Conservation (phyloP, 306 rosid species). For the Acacia melanoxylon region DNA sequence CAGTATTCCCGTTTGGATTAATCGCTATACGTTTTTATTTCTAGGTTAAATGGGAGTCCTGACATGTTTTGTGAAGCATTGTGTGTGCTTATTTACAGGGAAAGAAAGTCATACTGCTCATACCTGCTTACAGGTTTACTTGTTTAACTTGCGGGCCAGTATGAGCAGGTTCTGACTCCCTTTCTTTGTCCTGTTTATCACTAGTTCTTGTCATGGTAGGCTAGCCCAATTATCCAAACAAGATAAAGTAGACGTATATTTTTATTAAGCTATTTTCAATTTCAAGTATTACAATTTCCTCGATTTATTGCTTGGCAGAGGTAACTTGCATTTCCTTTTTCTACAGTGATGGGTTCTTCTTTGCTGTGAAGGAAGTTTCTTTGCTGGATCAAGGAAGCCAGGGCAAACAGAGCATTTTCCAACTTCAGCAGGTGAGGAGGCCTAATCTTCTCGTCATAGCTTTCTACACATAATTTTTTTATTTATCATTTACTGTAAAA, state of each 20-base stretch:
- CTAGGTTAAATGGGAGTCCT: not conserved
- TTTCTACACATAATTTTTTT: not conserved
- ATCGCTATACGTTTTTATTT: not conserved
- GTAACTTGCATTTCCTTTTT: constrained; percentile 25
- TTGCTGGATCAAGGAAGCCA: constrained; percentile 63
- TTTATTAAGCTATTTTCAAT: constrained; percentile 12
- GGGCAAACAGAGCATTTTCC: constrained; percentile 57
- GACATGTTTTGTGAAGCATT: not conserved
- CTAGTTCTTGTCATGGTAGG: not conserved
- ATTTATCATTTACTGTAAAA: constrained; percentile 21
- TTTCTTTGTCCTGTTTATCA: not conserved
- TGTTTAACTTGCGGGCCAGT: not conserved
- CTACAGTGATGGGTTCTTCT: constrained; percentile 67
- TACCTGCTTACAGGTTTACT: not conserved
- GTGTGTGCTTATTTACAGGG: not conserved
- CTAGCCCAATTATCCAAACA: not conserved
- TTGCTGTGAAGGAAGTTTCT: constrained; percentile 73
- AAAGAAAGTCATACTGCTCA: not conserved
- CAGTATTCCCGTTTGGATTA: not conserved
- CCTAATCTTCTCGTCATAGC: constrained; percentile 7
- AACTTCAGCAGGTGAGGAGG: constrained; percentile 64
- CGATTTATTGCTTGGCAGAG: constrained; percentile 14
- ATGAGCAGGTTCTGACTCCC: not conserved
- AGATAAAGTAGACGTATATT: not conserved
- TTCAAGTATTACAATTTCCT: not conserved